phyloP scores from a whole-genome alignment of 2,329 filamentous ascomycete species.

The Acarospora socialis region DNA sequence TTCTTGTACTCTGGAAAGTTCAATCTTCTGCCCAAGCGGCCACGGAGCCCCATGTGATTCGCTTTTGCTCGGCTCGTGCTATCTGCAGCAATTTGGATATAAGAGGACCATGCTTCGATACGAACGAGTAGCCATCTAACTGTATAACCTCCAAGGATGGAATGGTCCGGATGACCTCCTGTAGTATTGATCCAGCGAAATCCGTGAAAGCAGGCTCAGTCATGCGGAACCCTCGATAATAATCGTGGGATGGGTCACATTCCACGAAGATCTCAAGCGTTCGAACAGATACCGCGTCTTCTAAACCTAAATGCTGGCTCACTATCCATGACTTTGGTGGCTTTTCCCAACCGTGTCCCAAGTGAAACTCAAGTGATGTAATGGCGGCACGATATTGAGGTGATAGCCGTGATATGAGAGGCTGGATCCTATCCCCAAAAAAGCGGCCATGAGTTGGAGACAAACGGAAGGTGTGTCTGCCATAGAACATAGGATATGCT shows the following conservation, averaged over 20 bases:
- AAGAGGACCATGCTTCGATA: conserved; percentile 36
- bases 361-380: conserved; percentile 39
- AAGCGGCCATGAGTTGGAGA: conserved; percentile 38
- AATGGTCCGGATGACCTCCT: conserved; percentile 34
- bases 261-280: conserved; percentile 43
- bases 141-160: conserved; percentile 36
- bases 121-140: conserved; percentile 42
- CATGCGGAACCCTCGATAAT: conserved; percentile 43
- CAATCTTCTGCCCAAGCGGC: too few relatives aligned
- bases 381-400: conserved; percentile 37
- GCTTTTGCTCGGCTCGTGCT: too few relatives aligned
- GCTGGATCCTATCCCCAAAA: conserved; percentile 25
- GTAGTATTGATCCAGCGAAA: conserved; percentile 38
- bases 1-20: too few relatives aligned
- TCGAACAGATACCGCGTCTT: conserved; percentile 32
- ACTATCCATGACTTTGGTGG: conserved; percentile 42
- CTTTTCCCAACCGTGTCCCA: conserved; percentile 45
- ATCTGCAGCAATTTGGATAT: conserved; percentile 31
- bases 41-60: too few relatives aligned
- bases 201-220: conserved; percentile 43
- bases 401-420: conserved; percentile 23
- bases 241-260: conserved; percentile 37
- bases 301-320: conserved; percentile 33
- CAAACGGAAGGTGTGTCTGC: conserved; percentile 37
- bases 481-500: conserved; percentile 37